Conservation (phyloP, 164 flowering plant species). For the Vitis amurensis region DNA sequence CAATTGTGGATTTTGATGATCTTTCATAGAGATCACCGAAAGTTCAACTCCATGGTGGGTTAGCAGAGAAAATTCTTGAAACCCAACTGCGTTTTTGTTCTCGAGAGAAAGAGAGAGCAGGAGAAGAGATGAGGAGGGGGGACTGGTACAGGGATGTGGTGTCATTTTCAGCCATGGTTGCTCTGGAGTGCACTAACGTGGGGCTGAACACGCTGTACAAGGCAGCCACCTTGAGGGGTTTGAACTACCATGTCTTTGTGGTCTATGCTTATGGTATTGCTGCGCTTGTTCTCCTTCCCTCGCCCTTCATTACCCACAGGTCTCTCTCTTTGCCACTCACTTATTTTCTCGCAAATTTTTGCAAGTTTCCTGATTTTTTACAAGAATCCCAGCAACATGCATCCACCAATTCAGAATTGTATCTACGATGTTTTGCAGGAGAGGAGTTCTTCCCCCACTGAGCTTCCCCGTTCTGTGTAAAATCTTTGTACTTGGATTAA, state of each 20-base stretch:
- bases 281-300: conserved; percentile 62
- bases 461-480: conserved; percentile 39
- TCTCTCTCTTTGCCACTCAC: conserved; percentile 6
- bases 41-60: too few relatives aligned
- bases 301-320: conserved; percentile 60
- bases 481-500: conserved; percentile 52
- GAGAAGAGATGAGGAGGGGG: conserved; percentile 2
- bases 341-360: neutral
- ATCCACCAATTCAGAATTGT: neutral
- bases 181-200: conserved; percentile 59
- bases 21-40: too few relatives aligned
- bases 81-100: too few relatives aligned
- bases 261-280: conserved; percentile 62
- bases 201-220: conserved; percentile 71
- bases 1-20: too few relatives aligned
- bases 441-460: conserved; percentile 48
- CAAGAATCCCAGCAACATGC: neutral
- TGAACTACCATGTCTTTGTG: conserved; percentile 65
- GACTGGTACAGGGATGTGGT: conserved; percentile 35
- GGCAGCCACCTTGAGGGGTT: conserved; percentile 54
- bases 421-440: conserved; percentile 27
- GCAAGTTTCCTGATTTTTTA: too few relatives aligned
- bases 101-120: conserved; percentile 8
- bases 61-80: too few relatives aligned
- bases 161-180: conserved; percentile 52